Conservation (phyloP, 257 asterid species). For the Capsicum chinense region DNA sequence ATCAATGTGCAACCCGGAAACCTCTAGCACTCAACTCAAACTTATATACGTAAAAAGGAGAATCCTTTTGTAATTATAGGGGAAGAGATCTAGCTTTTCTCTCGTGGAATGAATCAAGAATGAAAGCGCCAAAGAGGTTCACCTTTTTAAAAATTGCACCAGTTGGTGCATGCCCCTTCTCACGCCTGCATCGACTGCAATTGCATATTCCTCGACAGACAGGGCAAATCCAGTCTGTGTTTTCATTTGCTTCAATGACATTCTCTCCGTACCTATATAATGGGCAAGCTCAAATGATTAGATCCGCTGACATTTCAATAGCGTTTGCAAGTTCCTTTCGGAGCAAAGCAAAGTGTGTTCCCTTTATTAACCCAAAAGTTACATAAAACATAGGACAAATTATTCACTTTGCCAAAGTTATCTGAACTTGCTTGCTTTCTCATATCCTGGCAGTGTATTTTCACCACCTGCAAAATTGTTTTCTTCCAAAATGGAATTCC, state of each 20-base stretch:
- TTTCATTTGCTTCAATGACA: constrained; percentile 58
- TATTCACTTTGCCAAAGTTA: too few relatives aligned
- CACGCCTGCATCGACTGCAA: constrained; percentile 70
- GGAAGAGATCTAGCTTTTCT: background rate
- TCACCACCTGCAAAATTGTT: background rate
- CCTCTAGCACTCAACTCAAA: background rate
- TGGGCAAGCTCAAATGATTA: background rate
- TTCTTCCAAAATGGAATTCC: background rate
- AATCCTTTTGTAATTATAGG: background rate
- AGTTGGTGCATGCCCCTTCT: constrained; percentile 66
- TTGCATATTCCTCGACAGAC: constrained; percentile 81
- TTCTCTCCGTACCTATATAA: constrained; percentile 72
- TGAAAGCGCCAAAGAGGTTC: constrained; percentile 26
- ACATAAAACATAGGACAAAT: too few relatives aligned
- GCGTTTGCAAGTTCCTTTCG: too few relatives aligned
- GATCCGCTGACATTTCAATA: background rate
- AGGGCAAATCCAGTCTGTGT: constrained; percentile 69
- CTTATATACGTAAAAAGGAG: background rate
- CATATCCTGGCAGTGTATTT: too few relatives aligned
- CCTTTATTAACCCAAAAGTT: too few relatives aligned
- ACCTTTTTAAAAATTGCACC: constrained; percentile 61
- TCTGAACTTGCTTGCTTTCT: too few relatives aligned
- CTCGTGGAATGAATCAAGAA: constrained; percentile 9
- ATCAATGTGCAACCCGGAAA: background rate
- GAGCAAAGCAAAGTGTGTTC: too few relatives aligned